Percentiles rank a stretch among this genome's conserved stretches.
These are phyloP conservation scores for Amaranthus palmeri DNA, from an alignment of 148 eudicot species.

Conservation along the genomic window DNA sequence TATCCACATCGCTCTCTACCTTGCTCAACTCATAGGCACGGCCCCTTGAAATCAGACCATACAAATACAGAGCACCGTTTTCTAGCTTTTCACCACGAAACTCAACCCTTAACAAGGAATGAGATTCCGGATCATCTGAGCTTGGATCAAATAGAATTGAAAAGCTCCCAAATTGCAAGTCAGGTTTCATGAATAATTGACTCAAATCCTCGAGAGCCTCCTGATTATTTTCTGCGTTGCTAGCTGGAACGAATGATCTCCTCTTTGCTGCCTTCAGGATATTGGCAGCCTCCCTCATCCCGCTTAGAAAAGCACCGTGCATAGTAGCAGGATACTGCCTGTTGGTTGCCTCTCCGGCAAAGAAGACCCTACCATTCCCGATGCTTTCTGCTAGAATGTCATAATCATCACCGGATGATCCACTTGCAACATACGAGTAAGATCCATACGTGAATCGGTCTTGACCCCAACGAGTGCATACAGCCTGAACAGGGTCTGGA, in stretches of 20 bases:
- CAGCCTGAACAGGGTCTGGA: constrained; percentile 77
- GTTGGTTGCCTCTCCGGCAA: constrained; percentile 95
- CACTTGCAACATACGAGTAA: constrained; percentile 83
- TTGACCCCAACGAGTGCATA: constrained; percentile 97
- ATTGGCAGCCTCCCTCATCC: constrained; percentile 97
- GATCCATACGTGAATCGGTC: constrained; percentile 79
- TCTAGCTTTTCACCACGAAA: constrained; percentile 38
- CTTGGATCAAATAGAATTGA: constrained; percentile 47
- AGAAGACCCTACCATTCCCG: constrained; percentile 74
- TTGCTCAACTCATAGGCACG: constrained; percentile 45
- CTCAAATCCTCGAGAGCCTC: constrained; percentile 35
- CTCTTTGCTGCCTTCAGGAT: constrained; percentile 62
- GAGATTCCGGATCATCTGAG: constrained; percentile 41
- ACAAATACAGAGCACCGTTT: constrained; percentile 37
- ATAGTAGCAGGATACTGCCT: constrained; percentile 95
- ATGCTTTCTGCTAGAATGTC: constrained; percentile 86
- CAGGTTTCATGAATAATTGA: constrained; percentile 45
- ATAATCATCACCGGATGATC: constrained; percentile 93
- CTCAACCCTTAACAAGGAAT: constrained; percentile 46
- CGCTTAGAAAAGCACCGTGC: constrained; percentile 98
- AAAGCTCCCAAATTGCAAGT: constrained; percentile 52
- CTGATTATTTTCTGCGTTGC: constrained; percentile 22
- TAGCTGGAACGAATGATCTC: constrained; percentile 32
- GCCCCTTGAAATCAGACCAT: constrained; percentile 40
- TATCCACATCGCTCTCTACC: constrained; percentile 43